Evolutionary conservation across 2,329 filamentous ascomycete species (phyloP).

Genomic region (Epichloe sylvatica): DNA sequence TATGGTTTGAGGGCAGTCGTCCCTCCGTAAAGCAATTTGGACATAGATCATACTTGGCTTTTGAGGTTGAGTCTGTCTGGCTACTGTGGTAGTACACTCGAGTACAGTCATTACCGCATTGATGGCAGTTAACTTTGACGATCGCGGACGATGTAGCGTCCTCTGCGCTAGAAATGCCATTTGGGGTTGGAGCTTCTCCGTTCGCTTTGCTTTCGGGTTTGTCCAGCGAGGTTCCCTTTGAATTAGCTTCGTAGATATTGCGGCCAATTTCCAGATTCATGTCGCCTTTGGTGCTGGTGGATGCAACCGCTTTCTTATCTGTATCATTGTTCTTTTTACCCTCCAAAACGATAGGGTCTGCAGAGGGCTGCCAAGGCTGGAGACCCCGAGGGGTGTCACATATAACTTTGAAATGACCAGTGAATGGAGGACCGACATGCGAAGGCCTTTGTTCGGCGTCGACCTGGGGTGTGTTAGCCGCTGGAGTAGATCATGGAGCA

Average conservation of each 20-base stretch:
- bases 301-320: slow-evolving; percentile 55
- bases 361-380: slow-evolving; percentile 85
- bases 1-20: slow-evolving; percentile 67
- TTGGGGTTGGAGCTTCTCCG: slow-evolving; percentile 54
- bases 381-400: slow-evolving; percentile 85
- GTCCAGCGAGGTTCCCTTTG: slow-evolving; percentile 59
- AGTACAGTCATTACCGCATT: slow-evolving; percentile 81
- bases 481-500: not conserved
- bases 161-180: slow-evolving; percentile 46
- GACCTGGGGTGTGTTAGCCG: slow-evolving; percentile 45
- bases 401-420: slow-evolving; percentile 90
- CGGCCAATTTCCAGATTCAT: slow-evolving; percentile 85
- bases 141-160: slow-evolving; percentile 52
- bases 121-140: slow-evolving; percentile 68
- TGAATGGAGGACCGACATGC: slow-evolving; percentile 90
- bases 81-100: slow-evolving; percentile 46
- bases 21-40: slow-evolving; percentile 80
- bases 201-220: slow-evolving; percentile 60
- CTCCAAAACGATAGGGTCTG: slow-evolving; percentile 53
- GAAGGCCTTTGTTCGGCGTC: slow-evolving; percentile 91
- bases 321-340: slow-evolving; percentile 52
- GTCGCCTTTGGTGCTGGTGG: slow-evolving; percentile 58
- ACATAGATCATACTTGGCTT: slow-evolving; percentile 76
- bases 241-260: slow-evolving; percentile 88
- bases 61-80: slow-evolving; percentile 43